phyloP scores from a whole-genome alignment of 2,329 filamentous ascomycete species.

The Coleophoma crateriformis region DNA sequence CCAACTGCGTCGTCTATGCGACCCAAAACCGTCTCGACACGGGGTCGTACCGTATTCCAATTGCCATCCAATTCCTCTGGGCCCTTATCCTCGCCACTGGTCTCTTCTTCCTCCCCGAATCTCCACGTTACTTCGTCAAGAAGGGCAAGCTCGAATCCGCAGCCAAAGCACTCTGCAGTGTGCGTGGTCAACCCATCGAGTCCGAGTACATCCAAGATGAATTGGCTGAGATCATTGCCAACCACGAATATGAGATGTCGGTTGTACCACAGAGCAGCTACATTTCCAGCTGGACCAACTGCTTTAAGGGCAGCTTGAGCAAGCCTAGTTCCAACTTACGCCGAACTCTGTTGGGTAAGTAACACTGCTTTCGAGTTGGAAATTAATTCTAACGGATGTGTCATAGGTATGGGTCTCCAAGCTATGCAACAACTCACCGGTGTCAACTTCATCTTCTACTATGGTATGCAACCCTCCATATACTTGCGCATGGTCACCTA shows the following conservation, averaged over 20 bases:
- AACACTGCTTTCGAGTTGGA: background rate
- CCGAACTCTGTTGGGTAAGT: slow-evolving; percentile 38
- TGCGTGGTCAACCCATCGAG: slow-evolving; percentile 34
- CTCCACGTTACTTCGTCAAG: slow-evolving; percentile 50
- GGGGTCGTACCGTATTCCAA: slow-evolving; percentile 56
- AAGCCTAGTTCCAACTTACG: slow-evolving; percentile 61
- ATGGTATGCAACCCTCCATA: slow-evolving; percentile 26
- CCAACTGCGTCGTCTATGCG: slow-evolving; percentile 48
- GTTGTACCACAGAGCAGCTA: slow-evolving; percentile 59
- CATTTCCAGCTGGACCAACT: slow-evolving; percentile 62
- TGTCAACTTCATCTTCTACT: slow-evolving; percentile 56
- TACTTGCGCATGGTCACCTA: too few relatives aligned
- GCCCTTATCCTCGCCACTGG: slow-evolving; percentile 45
- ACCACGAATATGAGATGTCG: slow-evolving; percentile 69
- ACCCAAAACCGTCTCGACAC: slow-evolving; percentile 28
- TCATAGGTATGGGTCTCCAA: slow-evolving; percentile 57
- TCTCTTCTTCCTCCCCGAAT: slow-evolving; percentile 47
- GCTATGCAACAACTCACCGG: slow-evolving; percentile 64
- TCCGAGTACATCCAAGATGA: slow-evolving; percentile 41
- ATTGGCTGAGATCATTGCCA: slow-evolving; percentile 35
- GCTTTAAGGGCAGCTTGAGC: slow-evolving; percentile 58
- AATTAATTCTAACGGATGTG: background rate
- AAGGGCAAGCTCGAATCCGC: slow-evolving; percentile 38
- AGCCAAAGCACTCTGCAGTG: slow-evolving; percentile 41
- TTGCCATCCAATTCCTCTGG: slow-evolving; percentile 47